Evolutionary conservation across 371 early-diverging fungal genomes (phyloP).

Genomic region (Entomophthora muscae): DNA sequence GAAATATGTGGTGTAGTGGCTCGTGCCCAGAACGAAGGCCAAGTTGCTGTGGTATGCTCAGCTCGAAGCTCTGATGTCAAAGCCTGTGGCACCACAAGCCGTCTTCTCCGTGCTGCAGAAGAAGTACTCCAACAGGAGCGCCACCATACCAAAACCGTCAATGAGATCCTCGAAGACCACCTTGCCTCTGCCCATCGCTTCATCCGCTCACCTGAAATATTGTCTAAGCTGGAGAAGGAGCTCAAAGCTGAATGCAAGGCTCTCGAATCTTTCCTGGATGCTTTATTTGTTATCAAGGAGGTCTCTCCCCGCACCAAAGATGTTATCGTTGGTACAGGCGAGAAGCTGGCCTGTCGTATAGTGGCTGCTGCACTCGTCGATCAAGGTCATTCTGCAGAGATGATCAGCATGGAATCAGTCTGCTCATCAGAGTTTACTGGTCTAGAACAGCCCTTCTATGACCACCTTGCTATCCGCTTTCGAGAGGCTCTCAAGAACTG

Average conservation of each 20-base stretch:
- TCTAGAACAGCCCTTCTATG: slow-evolving; percentile 83
- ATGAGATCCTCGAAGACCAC: slow-evolving; percentile 66
- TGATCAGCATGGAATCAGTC: slow-evolving; percentile 68
- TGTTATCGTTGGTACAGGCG: slow-evolving; percentile 87
- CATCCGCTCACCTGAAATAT: slow-evolving; percentile 28
- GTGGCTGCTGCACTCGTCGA: slow-evolving; percentile 69
- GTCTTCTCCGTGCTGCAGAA: slow-evolving; percentile 48
- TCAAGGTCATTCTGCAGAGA: slow-evolving; percentile 59
- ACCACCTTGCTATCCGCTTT: slow-evolving; percentile 57
- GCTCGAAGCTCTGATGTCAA: slow-evolving; percentile 63
- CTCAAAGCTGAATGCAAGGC: slow-evolving; percentile 56
- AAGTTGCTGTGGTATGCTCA: slow-evolving; percentile 64
- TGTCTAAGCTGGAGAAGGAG: slow-evolving; percentile 27
- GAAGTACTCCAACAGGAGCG: slow-evolving; percentile 38
- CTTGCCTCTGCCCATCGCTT: slow-evolving; percentile 42
- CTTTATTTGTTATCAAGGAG: slow-evolving; percentile 90
- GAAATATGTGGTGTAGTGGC: slow-evolving; percentile 36
- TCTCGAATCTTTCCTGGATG: slow-evolving; percentile 71
- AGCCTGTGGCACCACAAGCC: slow-evolving; percentile 54
- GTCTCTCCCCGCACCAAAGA: slow-evolving; percentile 90
- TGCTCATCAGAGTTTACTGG: slow-evolving; percentile 48
- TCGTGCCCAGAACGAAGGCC: slow-evolving; percentile 26
- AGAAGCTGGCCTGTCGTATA: slow-evolving; percentile 77
- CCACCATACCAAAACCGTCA: slow-evolving; percentile 45
- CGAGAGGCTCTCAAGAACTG: slow-evolving; percentile 37